Conservation (phyloP, 441 rosid species). For the Aquilaria agallochum region DNA sequence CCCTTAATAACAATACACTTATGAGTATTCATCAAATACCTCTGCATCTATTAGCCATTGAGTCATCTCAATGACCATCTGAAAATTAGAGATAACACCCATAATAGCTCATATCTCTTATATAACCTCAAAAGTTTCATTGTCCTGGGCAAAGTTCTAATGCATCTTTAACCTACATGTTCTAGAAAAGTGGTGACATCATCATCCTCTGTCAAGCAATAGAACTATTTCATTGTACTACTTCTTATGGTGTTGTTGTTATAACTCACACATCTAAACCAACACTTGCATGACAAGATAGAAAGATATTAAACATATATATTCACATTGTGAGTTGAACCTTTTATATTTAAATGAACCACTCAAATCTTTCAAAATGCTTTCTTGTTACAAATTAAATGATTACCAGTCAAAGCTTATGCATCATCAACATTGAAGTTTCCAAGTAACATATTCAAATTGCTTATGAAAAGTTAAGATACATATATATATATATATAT, state of each 20-base stretch:
- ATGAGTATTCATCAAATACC: background rate
- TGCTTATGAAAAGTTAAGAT: background rate
- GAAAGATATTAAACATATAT: conserved; percentile 24
- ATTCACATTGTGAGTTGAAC: background rate
- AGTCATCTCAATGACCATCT: conserved; percentile 20
- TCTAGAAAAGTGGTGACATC: conserved; percentile 21
- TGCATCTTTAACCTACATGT: conserved; percentile 27
- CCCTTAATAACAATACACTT: too few relatives aligned
- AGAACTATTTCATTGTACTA: conserved; percentile 39
- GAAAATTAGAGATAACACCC: conserved; percentile 36
- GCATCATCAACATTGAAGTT: background rate
- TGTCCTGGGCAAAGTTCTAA: conserved; percentile 25
- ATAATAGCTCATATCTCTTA: conserved; percentile 29
- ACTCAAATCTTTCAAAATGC: conserved; percentile 4
- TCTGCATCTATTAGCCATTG: conserved; percentile 32
- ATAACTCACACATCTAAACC: conserved; percentile 31
- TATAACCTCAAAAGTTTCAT: conserved; percentile 17
- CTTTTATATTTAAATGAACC: background rate
- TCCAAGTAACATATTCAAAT: conserved; percentile 1
- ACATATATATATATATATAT: too few relatives aligned
- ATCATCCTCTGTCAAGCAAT: conserved; percentile 28
- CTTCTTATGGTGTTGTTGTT: conserved; percentile 21
- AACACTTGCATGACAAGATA: conserved; percentile 27
- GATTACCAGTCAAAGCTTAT: background rate
- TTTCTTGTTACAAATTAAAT: conserved; percentile 4